Conservation (phyloP, 2,329 filamentous ascomycete species). For the Fonsecaea pugnacius region DNA sequence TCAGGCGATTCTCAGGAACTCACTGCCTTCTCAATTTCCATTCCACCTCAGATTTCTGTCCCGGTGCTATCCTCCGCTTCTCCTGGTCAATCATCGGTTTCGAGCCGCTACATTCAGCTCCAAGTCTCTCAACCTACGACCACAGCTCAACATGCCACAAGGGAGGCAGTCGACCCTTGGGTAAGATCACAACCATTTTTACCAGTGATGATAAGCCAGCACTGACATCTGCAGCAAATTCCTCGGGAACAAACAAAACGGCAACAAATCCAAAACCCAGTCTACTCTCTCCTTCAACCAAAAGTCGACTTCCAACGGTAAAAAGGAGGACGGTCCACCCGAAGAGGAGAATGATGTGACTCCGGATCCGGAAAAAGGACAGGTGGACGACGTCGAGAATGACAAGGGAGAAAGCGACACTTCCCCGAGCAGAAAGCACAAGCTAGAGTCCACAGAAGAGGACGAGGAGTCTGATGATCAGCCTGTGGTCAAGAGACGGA, state of each 20-base stretch:
- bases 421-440: conserved; percentile 44
- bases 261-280: conserved; percentile 55
- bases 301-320: conserved; percentile 39
- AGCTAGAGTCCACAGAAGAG: conserved; percentile 47
- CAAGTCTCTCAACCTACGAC: background rate
- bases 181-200: conserved; percentile 73
- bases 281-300: conserved; percentile 40
- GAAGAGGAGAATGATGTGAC: conserved; percentile 24
- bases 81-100: background rate
- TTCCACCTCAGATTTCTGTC: background rate
- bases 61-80: background rate
- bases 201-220: conserved; percentile 11
- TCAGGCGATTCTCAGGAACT: background rate
- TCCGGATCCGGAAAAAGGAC: conserved; percentile 42
- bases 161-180: conserved; percentile 79
- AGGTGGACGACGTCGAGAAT: conserved; percentile 26
- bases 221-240: conserved; percentile 69
- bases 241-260: conserved; percentile 75
- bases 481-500: conserved; percentile 62
- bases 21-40: background rate
- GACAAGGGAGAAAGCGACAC: conserved; percentile 28
- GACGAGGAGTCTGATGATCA: conserved; percentile 61
- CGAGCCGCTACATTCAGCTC: background rate
- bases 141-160: conserved; percentile 31
- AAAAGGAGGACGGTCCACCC: conserved; percentile 30